Conservation (phyloP, 2,329 filamentous ascomycete genomes). For the Elsinoe perseae region DNA sequence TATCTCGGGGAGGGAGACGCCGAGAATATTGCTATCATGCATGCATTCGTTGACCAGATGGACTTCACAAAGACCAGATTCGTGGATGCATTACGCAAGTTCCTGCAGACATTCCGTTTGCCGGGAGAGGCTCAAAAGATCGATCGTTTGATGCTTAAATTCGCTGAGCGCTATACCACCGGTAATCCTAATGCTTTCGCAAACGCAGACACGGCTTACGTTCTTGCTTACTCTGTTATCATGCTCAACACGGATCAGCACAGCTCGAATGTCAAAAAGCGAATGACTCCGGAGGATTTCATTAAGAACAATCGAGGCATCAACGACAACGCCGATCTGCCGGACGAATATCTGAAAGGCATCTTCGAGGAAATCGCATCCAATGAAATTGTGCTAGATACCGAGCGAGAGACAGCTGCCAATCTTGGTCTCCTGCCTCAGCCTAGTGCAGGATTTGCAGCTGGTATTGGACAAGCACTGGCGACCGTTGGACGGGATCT, state of each 20-base stretch:
- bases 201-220: constrained; percentile 95
- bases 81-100: constrained; percentile 82
- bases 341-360: constrained; percentile 77
- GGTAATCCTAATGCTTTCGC: constrained; percentile 96
- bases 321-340: constrained; percentile 90
- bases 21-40: constrained; percentile 94
- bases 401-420: constrained; percentile 81
- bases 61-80: constrained; percentile 87
- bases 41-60: constrained; percentile 93
- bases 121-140: constrained; percentile 98
- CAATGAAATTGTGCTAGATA: constrained; percentile 91
- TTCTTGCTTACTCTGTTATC: constrained; percentile 92
- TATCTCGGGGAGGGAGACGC: constrained; percentile 89
- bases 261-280: constrained; percentile 73
- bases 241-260: constrained; percentile 94
- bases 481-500: constrained; percentile 87
- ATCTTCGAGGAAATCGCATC: constrained; percentile 89
- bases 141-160: constrained; percentile 98
- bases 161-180: constrained; percentile 88
- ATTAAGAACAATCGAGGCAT: constrained; percentile 99
- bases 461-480: constrained; percentile 78
- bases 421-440: constrained; percentile 60
- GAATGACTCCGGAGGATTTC: constrained; percentile 95
- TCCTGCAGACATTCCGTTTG: constrained; percentile 87
- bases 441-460: constrained; percentile 61